Base-by-base conservation (phyloP, 163 green algal species). In the Volvox carteri region DNA sequence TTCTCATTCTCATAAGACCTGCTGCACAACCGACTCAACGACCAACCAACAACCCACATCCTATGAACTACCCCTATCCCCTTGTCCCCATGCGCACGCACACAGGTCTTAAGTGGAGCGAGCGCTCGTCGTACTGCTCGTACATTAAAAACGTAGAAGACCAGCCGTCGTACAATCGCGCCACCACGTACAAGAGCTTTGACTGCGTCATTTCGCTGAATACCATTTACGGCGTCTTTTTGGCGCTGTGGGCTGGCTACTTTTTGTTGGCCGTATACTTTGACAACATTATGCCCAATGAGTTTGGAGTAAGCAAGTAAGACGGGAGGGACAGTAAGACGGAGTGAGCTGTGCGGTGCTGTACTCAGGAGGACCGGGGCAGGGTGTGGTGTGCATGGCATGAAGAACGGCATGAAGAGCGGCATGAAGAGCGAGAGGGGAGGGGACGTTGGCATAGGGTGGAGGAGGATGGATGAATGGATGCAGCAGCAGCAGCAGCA, bases 251-350 rank as follows among this genome's bases (percentile, higher is more conserved):
- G 87, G 21, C 96, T 0, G 91, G 93, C 28, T 99, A 97, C 92
- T 92, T 96, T n/a, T 8, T 96, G 9, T 83, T 98, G n/a, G 97
- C 96, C 14, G 80, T 99, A 7, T 99, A 98, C 93, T 92, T 99
- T 21, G 95, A 98, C 93, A 97, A 98, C 84, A 94, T 99, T 25
- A 72, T 99, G 79, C 93, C 96, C 41, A 96, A 99, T 86, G 95
- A 84, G 50, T 84, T 84, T 35, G 75, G 75, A 14, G 75, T 84
- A 1, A 30, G n/a, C 37, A 84, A 84, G 75, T 84, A 70, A 33
- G 39, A 14, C 18, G 62, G n/a, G 28, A 3, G 9, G n/a, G n/a
- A 44, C 30, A 30, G 62, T 5, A 33, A 23, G 58, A 23, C 14
- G 58, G 14, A 33, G 33, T 30, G 58, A 70, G n/a, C n/a, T n/a